A percentile compares a stretch with the other conserved stretches of the same genome.
Conservation (phyloP, 495 filamentous ascomycete species). For the Penicillium manginii region DNA sequence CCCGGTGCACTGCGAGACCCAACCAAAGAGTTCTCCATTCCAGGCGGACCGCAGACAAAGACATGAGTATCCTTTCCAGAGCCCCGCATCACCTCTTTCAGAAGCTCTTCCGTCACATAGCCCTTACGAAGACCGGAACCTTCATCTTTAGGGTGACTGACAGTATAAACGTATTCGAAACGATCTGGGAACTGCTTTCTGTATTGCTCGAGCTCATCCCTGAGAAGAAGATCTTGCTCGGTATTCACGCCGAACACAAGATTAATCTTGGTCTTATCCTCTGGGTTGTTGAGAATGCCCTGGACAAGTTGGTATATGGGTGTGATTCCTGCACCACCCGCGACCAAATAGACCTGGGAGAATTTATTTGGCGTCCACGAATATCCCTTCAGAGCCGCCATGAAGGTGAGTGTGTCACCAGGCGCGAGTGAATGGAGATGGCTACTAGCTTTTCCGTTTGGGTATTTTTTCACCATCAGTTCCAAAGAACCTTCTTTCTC, state of each 20-base stretch:
- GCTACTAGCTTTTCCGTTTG: conserved; percentile 61
- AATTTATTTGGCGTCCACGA: conserved; percentile 60
- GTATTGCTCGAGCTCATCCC: conserved; percentile 55
- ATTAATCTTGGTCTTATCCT: conserved; percentile 63
- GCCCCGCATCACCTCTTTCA: conserved; percentile 30
- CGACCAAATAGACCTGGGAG: conserved; percentile 59
- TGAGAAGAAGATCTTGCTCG: conserved; percentile 63
- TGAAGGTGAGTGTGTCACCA: conserved; percentile 60
- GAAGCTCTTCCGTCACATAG: conserved; percentile 57
- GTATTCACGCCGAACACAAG: conserved; percentile 69
- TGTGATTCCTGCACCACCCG: conserved; percentile 67
- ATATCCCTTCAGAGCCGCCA: conserved; percentile 52
- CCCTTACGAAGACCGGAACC: conserved; percentile 50
- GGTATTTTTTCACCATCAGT: conserved; percentile 67
- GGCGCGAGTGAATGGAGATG: conserved; percentile 65
- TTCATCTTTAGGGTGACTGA: conserved; percentile 49
- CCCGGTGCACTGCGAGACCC: conserved; percentile 44
- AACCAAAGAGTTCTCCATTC: conserved; percentile 61
- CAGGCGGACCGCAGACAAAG: conserved; percentile 64
- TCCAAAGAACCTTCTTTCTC: conserved; percentile 59
- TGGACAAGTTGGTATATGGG: conserved; percentile 64
- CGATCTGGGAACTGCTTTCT: conserved; percentile 57
- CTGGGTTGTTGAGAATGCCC: conserved; percentile 64
- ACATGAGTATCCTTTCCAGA: conserved; percentile 52
- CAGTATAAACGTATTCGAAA: conserved; percentile 62